Evolutionary conservation across 2,329 filamentous ascomycete genomes (phyloP), one percentile per base, ranked within the genome.

Genomic region (Gyromitra esculenta): DNA sequence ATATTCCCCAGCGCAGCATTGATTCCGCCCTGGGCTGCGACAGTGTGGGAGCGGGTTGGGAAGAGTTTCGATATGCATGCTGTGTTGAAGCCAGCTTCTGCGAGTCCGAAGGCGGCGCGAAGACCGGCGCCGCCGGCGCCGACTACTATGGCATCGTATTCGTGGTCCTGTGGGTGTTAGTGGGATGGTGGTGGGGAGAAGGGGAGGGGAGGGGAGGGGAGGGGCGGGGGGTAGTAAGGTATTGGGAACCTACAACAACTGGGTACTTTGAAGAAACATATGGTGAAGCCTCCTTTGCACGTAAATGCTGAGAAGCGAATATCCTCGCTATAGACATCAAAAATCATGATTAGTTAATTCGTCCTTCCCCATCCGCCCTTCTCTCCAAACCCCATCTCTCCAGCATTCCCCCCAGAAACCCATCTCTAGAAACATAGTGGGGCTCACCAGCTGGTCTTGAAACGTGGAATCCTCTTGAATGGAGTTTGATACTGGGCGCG

Each of bases 61-160:
- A 95, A 95, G 76, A 95, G 89, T 87, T 95, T 95, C 62, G 87
- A 88, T 85, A 96, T 94, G 85, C 92, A 96, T 79, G 92, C 92
- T 48, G 92, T 95, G 86, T 95, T 94, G 87, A 95, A 94, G 76
- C 92, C 92, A 80, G 92, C 92, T 87, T 96, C 92, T 80, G 92
- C 92, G 76, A 96, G 89, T 85, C 92, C 92, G 82, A 95, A 94
- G 67, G 92, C 92, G 64, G 92, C 92, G 84, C 92, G 91, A 80
- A 96, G 87, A 84, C 92, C 92, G 77, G 92, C 87, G 81, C 92
- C 92, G 83, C 92, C 92, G 78, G 92, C 92, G 81, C 92, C 92
- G 80, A 96, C 93, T 77, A 99, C 96, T 81, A 99, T 88, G 78
- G 95, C 95, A 91, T 98, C 96, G 86, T 97, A 98, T 86, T 98